phyloP scores from a whole-genome alignment of 768 basidiomycete species.

The Pulveroboletus sp. region DNA sequence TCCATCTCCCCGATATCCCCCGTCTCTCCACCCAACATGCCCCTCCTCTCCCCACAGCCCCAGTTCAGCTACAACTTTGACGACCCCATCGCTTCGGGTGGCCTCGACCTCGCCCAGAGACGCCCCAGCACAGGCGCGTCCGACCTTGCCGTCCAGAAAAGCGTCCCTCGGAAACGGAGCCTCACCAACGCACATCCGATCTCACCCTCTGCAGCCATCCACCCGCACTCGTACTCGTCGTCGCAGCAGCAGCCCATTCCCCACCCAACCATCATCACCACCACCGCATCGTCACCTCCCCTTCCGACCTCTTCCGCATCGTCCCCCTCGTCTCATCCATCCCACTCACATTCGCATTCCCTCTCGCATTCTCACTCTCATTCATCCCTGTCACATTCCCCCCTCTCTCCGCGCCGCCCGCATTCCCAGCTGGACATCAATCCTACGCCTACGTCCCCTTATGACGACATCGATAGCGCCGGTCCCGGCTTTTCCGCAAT shows the following conservation, averaged over 20 bases:
- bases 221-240: slow-evolving; percentile 23
- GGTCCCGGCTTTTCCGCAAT: slow-evolving; percentile 23
- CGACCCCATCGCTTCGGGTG: slow-evolving; percentile 24
- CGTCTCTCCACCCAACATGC: slow-evolving; percentile 46
- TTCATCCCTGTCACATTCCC: slow-evolving; percentile 23
- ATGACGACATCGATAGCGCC: slow-evolving; percentile 61
- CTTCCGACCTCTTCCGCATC: slow-evolving; percentile 22
- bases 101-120: slow-evolving; percentile 23
- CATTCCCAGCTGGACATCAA: slow-evolving; percentile 30
- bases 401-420: slow-evolving; percentile 18
- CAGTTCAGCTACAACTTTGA: slow-evolving; percentile 54
- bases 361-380: slow-evolving; percentile 21
- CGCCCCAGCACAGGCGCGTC: slow-evolving; percentile 42
- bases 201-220: slow-evolving; percentile 10
- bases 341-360: slow-evolving; percentile 20
- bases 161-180: slow-evolving; percentile 66
- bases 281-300: slow-evolving; percentile 30
- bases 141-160: slow-evolving; percentile 43
- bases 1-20: slow-evolving; percentile 56
- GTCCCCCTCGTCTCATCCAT: slow-evolving; percentile 21
- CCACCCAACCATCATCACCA: slow-evolving; percentile 31
- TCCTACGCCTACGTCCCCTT: slow-evolving; percentile 31
- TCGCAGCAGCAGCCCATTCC: slow-evolving; percentile 18
- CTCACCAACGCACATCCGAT: slow-evolving; percentile 48
- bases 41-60: slow-evolving; percentile 43